These are phyloP conservation scores for Colletotrichum somersetense DNA, from an alignment of 2,329 filamentous ascomycete genomes.

Conservation along the genomic window DNA sequence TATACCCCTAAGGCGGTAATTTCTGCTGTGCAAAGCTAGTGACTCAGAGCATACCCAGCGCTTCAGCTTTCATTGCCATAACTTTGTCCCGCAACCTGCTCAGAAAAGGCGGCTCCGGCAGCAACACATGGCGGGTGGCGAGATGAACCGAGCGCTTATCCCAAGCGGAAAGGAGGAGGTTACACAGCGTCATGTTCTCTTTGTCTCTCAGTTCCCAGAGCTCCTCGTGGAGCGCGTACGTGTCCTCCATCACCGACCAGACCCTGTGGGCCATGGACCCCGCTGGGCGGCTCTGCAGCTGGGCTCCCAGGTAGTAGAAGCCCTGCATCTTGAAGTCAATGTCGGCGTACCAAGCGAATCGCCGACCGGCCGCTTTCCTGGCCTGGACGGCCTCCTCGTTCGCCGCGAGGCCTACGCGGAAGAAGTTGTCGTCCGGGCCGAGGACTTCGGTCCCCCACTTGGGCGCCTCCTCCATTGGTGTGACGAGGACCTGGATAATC, in stretches of 20 bases:
- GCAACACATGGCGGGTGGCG: background rate
- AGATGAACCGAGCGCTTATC: background rate
- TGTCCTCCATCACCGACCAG: conserved; percentile 61
- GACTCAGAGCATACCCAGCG: conserved; percentile 2
- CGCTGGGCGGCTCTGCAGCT: conserved; percentile 62
- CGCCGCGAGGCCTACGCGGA: conserved; percentile 50
- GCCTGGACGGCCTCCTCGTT: background rate
- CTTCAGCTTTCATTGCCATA: conserved; percentile 27
- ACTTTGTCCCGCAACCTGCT: conserved; percentile 15
- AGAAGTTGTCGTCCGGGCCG: conserved; percentile 55
- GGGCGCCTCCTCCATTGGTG: conserved; percentile 60
- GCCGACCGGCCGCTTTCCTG: background rate
- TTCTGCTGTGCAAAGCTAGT: no score
- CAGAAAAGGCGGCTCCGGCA: conserved; percentile 20
- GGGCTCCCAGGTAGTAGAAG: conserved; percentile 66
- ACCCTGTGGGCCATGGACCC: conserved; percentile 65
- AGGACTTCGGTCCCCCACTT: conserved; percentile 63
- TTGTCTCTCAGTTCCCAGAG: conserved; percentile 62
- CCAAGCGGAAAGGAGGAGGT: conserved; percentile 17
- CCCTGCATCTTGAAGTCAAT: conserved; percentile 67
- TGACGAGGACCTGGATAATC: conserved; percentile 52
- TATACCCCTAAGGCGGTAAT: no score
- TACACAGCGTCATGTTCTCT: conserved; percentile 41
- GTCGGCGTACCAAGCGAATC: conserved; percentile 68
- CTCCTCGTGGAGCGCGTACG: conserved; percentile 63